These are phyloP conservation scores for Penicillium longicatenatum DNA, from an alignment of 495 filamentous ascomycete genomes.

Conservation along the genomic window DNA sequence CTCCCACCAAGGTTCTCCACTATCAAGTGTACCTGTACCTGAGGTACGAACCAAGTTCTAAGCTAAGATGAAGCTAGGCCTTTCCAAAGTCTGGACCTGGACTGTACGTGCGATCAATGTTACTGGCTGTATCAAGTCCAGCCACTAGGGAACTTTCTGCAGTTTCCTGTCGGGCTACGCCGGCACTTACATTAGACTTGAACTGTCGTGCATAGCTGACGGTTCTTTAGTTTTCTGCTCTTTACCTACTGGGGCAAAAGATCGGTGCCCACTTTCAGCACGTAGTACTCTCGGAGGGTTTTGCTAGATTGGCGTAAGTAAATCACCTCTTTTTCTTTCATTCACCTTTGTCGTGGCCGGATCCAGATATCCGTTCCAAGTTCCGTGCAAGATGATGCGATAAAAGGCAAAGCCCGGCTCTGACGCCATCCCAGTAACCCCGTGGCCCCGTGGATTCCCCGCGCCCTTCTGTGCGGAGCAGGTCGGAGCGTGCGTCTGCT, in stretches of 20 bases:
- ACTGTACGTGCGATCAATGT: not conserved
- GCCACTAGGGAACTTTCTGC: not conserved
- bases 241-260: not conserved
- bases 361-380: not conserved
- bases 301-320: not conserved
- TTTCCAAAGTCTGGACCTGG: not conserved
- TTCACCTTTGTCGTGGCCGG: not conserved
- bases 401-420: not conserved
- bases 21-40: not conserved
- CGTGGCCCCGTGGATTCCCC: constrained; percentile 10
- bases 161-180: constrained; percentile 11
- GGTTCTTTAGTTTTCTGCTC: not conserved
- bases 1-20: not conserved
- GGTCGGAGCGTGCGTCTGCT: constrained; percentile 24
- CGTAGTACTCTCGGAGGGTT: not conserved
- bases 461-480: constrained; percentile 26
- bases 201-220: constrained; percentile 31
- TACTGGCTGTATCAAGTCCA: not conserved
- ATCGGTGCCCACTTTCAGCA: not conserved
- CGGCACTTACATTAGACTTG: constrained; percentile 8
- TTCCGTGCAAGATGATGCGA: not conserved
- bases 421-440: constrained; percentile 11
- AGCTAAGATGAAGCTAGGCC: not conserved
- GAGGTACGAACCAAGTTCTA: not conserved
- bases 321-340: not conserved